These are phyloP conservation scores for Pyrenophora tritici-repentis DNA, from an alignment of 2,329 filamentous ascomycete species.

Conservation along the genomic window DNA sequence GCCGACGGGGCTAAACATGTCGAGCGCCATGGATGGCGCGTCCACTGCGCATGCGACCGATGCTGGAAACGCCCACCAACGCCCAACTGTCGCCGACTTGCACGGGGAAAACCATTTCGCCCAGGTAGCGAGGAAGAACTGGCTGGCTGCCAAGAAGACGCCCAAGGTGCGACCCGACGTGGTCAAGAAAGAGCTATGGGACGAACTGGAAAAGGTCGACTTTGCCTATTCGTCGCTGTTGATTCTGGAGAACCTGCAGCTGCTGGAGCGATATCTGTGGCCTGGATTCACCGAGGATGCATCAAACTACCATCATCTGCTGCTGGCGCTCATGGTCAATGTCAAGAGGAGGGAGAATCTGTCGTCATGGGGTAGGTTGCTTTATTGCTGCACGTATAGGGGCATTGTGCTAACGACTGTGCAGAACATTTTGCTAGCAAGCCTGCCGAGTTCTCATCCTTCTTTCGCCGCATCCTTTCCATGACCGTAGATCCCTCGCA, in stretches of 20 bases:
- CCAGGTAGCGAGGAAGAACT: slow-evolving; percentile 79
- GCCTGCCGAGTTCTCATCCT: slow-evolving; percentile 79
- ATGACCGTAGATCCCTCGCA: slow-evolving; percentile 69
- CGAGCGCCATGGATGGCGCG: slow-evolving; percentile 24
- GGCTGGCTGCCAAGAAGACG: slow-evolving; percentile 70
- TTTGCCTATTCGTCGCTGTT: slow-evolving; percentile 80
- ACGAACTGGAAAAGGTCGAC: slow-evolving; percentile 77
- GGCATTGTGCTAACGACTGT: slow-evolving; percentile 39
- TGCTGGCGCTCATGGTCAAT: slow-evolving; percentile 84
- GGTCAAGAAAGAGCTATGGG: slow-evolving; percentile 87
- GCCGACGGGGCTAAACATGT: slow-evolving; percentile 17
- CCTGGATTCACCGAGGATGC: slow-evolving; percentile 86
- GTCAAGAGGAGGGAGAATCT: slow-evolving; percentile 87
- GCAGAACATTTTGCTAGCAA: slow-evolving; percentile 75
- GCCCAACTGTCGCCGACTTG: slow-evolving; percentile 70
- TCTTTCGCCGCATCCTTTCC: slow-evolving; percentile 88
- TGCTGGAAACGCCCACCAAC: slow-evolving; percentile 44
- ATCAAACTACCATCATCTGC: slow-evolving; percentile 87
- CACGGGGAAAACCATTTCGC: slow-evolving; percentile 70
- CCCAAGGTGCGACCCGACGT: slow-evolving; percentile 77
- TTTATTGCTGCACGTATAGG: neutral
- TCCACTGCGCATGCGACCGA: slow-evolving; percentile 29
- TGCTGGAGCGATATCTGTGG: slow-evolving; percentile 92
- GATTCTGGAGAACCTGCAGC: slow-evolving; percentile 85
- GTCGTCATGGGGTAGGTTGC: slow-evolving; percentile 77